These are phyloP conservation scores for Solanum pinnatisectum DNA, from an alignment of 257 asterid species.

Conservation along the genomic window DNA sequence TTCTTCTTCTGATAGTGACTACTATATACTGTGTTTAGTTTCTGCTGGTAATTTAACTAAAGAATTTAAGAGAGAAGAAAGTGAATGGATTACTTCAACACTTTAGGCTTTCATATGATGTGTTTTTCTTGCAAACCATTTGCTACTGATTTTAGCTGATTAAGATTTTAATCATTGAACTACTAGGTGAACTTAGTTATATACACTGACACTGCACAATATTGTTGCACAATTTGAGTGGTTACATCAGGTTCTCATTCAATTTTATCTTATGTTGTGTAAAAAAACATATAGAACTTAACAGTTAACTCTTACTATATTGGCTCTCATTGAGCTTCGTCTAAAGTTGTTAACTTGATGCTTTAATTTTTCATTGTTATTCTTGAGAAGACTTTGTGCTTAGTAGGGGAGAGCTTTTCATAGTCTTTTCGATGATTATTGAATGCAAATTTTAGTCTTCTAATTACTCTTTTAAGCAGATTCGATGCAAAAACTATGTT, in stretches of 20 bases:
- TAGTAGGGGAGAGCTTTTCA: background rate
- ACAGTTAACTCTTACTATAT: background rate
- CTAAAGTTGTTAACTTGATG: background rate
- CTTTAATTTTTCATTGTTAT: background rate
- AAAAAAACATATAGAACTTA: background rate
- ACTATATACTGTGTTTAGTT: background rate
- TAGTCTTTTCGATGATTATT: background rate
- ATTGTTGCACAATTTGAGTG: background rate
- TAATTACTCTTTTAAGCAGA: slow-evolving; percentile 20
- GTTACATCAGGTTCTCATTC: background rate
- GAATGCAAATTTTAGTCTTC: background rate
- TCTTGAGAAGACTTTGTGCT: background rate
- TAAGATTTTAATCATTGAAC: background rate
- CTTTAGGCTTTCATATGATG: background rate
- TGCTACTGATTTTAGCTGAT: background rate
- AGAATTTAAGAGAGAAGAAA: background rate
- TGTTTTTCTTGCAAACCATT: background rate
- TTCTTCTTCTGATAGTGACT: background rate
- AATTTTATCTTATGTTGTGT: background rate
- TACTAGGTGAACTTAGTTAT: background rate
- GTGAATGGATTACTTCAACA: background rate
- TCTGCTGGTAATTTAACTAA: background rate
- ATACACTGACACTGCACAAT: background rate
- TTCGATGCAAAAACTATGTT: slow-evolving; percentile 60
- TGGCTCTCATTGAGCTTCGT: background rate